phyloP scores from a whole-genome alignment of 2,329 filamentous ascomycete genomes.

The Leptographium galeiforme region DNA sequence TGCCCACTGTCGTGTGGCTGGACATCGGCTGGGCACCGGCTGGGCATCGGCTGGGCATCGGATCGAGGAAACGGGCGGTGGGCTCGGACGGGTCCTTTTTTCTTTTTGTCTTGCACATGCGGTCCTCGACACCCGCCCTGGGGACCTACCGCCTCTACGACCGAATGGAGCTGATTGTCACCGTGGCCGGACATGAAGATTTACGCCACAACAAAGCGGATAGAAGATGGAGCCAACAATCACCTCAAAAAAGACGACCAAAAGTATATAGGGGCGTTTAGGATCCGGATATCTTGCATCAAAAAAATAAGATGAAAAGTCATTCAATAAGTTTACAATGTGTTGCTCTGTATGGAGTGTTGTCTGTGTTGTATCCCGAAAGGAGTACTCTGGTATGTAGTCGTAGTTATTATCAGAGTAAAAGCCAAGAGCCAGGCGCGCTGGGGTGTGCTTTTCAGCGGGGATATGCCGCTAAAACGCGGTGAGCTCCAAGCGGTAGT shows the following conservation, averaged over 20 bases:
- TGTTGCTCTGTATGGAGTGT: too few relatives aligned
- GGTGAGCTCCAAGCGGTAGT: too few relatives aligned
- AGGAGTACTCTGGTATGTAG: too few relatives aligned
- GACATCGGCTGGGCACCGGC: background rate
- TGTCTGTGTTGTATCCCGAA: too few relatives aligned
- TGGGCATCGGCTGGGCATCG: background rate
- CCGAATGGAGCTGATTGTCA: conserved; percentile 13
- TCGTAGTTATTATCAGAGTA: too few relatives aligned
- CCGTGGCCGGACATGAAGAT: background rate
- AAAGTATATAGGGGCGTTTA: conserved; percentile 44
- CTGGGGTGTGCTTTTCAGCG: too few relatives aligned
- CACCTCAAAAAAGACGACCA: conserved; percentile 21
- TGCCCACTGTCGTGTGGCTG: background rate
- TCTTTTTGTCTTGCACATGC: conserved; percentile 9
- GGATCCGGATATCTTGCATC: conserved; percentile 76
- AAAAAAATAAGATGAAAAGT: conserved; percentile 18
- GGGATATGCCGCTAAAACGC: too few relatives aligned
- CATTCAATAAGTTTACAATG: too few relatives aligned
- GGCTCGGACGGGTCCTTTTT: background rate
- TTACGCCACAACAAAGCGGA: conserved; percentile 34
- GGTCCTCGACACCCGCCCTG: background rate
- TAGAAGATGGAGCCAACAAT: conserved; percentile 56
- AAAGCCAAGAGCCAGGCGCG: too few relatives aligned
- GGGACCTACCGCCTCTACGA: conserved; percentile 14
- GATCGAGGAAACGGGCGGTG: background rate